Evolutionary conservation across 2,329 filamentous ascomycete species (phyloP).

Genomic region (Huntiella moniliformis): DNA sequence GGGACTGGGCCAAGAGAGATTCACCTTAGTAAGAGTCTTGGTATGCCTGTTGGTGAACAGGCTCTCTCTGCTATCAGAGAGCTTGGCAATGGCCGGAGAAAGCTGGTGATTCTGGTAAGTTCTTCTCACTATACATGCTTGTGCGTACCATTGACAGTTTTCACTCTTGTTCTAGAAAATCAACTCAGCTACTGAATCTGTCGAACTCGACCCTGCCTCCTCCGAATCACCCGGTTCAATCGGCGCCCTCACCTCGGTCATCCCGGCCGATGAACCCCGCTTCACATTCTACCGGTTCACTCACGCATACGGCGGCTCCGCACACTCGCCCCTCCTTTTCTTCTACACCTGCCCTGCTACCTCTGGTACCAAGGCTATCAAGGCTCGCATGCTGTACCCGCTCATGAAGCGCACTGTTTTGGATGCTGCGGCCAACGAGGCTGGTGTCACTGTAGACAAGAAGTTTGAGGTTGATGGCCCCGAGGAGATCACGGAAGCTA

Average conservation of each 20-base stretch:
- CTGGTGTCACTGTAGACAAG: constrained; percentile 48
- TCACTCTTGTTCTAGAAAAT: constrained; percentile 37
- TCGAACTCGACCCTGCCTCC: constrained; percentile 40
- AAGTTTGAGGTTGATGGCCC: constrained; percentile 51
- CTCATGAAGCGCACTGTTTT: constrained; percentile 50
- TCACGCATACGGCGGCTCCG: constrained; percentile 33
- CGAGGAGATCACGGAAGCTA: constrained; percentile 48
- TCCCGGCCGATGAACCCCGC: constrained; percentile 50
- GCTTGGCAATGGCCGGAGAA: constrained; percentile 32
- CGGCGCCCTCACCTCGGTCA: constrained; percentile 33
- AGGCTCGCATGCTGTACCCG: constrained; percentile 72
- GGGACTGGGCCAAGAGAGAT: constrained; percentile 44
- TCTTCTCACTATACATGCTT: neutral
- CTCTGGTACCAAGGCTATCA: constrained; percentile 48
- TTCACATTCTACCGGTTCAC: constrained; percentile 60
- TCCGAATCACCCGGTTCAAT: constrained; percentile 35
- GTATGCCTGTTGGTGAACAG: constrained; percentile 41
- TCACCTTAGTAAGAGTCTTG: constrained; percentile 36
- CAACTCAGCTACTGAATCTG: constrained; percentile 47
- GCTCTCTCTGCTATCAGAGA: constrained; percentile 45
- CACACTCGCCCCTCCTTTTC: constrained; percentile 48
- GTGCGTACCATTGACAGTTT: constrained; percentile 4
- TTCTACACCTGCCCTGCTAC: constrained; percentile 64
- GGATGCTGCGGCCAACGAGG: constrained; percentile 44
- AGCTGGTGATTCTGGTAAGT: constrained; percentile 47